Conservation (phyloP, 129 eudicot genomes). For the Deinandra increscens region DNA sequence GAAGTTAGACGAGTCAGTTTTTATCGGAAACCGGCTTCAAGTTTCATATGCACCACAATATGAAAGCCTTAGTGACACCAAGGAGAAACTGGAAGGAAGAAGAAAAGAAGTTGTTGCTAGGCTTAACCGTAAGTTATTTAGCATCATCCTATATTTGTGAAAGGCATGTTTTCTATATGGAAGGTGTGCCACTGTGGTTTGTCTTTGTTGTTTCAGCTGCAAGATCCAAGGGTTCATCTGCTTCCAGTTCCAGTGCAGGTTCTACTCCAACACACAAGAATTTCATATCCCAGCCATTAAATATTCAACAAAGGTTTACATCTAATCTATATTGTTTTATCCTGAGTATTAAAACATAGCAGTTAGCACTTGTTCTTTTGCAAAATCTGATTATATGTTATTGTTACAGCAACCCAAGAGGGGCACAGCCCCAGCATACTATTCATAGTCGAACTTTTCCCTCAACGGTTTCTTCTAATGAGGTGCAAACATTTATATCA, state of each 20-base stretch:
- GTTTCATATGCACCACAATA: constrained; percentile 82
- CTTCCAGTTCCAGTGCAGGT: constrained; percentile 23
- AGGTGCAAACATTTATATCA: constrained; percentile 39
- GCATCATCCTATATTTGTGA: constrained; percentile 4
- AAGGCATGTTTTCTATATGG: constrained; percentile 2
- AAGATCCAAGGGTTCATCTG: constrained; percentile 41
- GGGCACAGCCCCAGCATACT: constrained; percentile 34
- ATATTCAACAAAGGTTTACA: constrained; percentile 37
- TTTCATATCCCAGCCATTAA: constrained; percentile 29
- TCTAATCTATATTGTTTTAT: neutral
- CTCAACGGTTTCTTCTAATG: constrained; percentile 54
- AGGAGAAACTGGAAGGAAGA: constrained; percentile 83
- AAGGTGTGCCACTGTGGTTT: neutral
- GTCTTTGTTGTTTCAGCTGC: constrained; percentile 51
- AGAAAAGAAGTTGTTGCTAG: constrained; percentile 80
- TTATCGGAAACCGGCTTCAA: constrained; percentile 72
- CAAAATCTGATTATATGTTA: constrained; percentile 4
- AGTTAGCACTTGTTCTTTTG: neutral
- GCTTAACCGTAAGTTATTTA: constrained; percentile 49
- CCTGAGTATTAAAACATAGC: neutral
- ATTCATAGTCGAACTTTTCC: constrained; percentile 27
- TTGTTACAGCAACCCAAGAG: constrained; percentile 41
- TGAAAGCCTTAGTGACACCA: constrained; percentile 77
- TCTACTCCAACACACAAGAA: constrained; percentile 33
- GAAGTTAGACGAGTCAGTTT: constrained; percentile 86